Evolutionary conservation across 257 asterid species (phyloP).

Genomic region (Ballota nigra): DNA sequence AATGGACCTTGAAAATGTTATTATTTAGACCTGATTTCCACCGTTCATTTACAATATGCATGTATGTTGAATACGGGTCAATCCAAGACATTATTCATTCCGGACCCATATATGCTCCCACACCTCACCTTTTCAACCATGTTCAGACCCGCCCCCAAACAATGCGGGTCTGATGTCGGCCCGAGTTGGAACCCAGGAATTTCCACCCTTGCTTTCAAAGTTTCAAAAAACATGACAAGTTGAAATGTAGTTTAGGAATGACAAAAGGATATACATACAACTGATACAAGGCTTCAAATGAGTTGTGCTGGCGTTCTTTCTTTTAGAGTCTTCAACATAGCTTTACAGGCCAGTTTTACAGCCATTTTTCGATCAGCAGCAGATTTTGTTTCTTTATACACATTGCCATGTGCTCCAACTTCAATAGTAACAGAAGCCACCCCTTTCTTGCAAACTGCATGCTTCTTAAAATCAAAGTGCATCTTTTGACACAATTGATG

Average conservation of each 20-base stretch:
- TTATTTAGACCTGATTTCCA: background rate
- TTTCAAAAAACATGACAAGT: background rate
- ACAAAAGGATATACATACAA: background rate
- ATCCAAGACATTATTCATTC: no score
- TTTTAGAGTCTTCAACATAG: slow-evolving; percentile 44
- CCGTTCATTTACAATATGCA: background rate
- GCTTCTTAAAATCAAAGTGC: slow-evolving; percentile 32
- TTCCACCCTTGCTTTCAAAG: background rate
- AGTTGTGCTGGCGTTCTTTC: background rate
- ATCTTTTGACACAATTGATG: slow-evolving; percentile 55
- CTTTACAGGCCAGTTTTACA: slow-evolving; percentile 48
- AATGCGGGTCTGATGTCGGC: no score
- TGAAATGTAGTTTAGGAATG: background rate
- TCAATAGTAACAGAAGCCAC: slow-evolving; percentile 34
- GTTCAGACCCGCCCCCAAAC: no score
- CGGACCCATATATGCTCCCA: no score
- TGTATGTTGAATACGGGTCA: no score
- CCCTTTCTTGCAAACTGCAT: slow-evolving; percentile 29
- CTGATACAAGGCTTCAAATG: background rate
- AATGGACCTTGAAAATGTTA: background rate
- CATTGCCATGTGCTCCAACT: slow-evolving; percentile 60
- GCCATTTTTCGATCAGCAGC: slow-evolving; percentile 42
- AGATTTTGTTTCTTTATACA: slow-evolving; percentile 27
- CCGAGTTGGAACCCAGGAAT: background rate
- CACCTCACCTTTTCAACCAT: no score